Evolutionary conservation across 2,329 filamentous ascomycete genomes (phyloP).

Genomic region (Cordyceps pruinosa): DNA sequence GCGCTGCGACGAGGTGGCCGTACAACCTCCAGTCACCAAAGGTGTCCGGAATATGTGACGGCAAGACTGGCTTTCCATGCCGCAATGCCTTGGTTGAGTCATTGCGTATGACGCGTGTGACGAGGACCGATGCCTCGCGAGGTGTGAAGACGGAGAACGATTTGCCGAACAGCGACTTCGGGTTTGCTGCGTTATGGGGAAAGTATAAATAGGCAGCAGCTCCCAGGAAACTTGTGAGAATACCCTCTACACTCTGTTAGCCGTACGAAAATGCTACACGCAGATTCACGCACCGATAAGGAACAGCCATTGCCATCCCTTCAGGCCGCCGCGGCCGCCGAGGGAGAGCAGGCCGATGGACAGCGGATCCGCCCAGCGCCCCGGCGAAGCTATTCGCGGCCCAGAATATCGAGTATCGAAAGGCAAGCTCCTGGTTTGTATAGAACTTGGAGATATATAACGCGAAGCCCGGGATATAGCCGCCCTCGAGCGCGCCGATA

Average conservation of each 20-base stretch:
- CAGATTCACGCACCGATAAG: conserved; percentile 18
- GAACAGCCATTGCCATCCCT: conserved; percentile 27
- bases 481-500: conserved; percentile 24
- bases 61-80: conserved; percentile 19
- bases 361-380: conserved; percentile 21
- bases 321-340: conserved; percentile 18
- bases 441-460: conserved; percentile 26
- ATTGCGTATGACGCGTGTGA: conserved; percentile 24
- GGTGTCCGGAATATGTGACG: conserved; percentile 20
- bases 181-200: conserved; percentile 20
- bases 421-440: conserved; percentile 22
- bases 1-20: conserved; percentile 20
- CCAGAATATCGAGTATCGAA: conserved; percentile 25
- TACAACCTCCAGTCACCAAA: conserved; percentile 25
- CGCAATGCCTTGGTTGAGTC: conserved; percentile 23
- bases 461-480: conserved; percentile 26
- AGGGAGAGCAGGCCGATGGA: conserved; percentile 23
- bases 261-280: background rate
- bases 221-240: conserved; percentile 20
- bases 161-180: conserved; percentile 21
- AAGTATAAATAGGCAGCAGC: conserved; percentile 23
- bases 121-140: conserved; percentile 21
- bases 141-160: conserved; percentile 21
- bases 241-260: conserved; percentile 18
- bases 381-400: conserved; percentile 24